phyloP scores from a whole-genome alignment of 2,329 filamentous ascomycete species.

The Pseudovirgaria hyperparasitica region DNA sequence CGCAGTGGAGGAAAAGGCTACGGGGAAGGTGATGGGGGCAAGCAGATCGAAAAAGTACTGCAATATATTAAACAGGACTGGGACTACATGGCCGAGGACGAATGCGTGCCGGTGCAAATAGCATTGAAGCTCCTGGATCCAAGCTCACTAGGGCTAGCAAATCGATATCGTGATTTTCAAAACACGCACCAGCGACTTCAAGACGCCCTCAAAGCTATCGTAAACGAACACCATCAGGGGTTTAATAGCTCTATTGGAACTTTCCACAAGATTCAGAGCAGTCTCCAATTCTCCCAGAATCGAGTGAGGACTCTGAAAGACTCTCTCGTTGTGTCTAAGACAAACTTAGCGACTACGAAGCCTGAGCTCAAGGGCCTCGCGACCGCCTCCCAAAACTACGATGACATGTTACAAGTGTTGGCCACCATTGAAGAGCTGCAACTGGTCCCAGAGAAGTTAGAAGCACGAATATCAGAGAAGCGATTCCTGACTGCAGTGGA shows the following conservation, averaged over 20 bases:
- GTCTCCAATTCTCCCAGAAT: slow-evolving; percentile 78
- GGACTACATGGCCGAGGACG: slow-evolving; percentile 78
- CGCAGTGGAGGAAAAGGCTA: slow-evolving; percentile 20
- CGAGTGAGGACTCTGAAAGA: slow-evolving; percentile 73
- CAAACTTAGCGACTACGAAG: slow-evolving; percentile 70
- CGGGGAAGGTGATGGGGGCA: slow-evolving; percentile 23
- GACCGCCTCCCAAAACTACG: slow-evolving; percentile 76
- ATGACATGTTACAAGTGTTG: slow-evolving; percentile 74
- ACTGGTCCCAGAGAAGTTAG: slow-evolving; percentile 78
- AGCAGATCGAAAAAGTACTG: slow-evolving; percentile 47
- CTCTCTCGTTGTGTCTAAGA: slow-evolving; percentile 68
- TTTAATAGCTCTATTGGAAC: slow-evolving; percentile 99
- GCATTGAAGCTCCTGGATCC: slow-evolving; percentile 90
- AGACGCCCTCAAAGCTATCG: slow-evolving; percentile 81
- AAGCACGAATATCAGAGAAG: slow-evolving; percentile 92
- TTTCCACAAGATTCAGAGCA: slow-evolving; percentile 95
- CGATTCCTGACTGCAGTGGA: slow-evolving; percentile 88
- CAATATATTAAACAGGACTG: slow-evolving; percentile 79
- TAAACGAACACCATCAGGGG: slow-evolving; percentile 97
- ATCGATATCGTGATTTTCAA: slow-evolving; percentile 76
- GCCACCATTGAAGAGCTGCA: slow-evolving; percentile 79
- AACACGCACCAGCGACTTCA: slow-evolving; percentile 81
- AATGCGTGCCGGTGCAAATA: slow-evolving; percentile 86
- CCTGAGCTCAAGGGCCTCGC: slow-evolving; percentile 87
- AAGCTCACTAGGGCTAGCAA: slow-evolving; percentile 83